Base-by-base conservation (phyloP, 2,329 filamentous ascomycete genomes). In the Tolypocladium nubicola region DNA sequence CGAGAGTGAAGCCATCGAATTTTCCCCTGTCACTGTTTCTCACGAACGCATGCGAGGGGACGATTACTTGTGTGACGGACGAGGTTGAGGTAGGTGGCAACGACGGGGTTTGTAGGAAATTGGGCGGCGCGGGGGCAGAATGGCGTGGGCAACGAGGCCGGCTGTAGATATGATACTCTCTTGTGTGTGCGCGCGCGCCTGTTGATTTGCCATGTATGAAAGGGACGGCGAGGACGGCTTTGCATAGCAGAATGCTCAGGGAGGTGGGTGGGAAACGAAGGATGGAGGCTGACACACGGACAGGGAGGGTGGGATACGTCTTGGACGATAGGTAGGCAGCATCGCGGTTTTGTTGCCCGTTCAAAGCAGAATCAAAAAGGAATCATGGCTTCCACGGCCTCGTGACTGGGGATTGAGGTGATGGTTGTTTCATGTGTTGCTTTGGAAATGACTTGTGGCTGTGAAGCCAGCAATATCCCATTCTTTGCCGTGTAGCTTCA, bases 171-270 rank as follows among this genome's bases (percentile, higher is more conserved):
- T 23, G 54, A 23, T 55, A 39, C 16, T 45, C 26, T 19, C 16
- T 23, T 26, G 21, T 21, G 33, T 35, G 47, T 52, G 47, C 26
- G 16, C 26, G 19, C 37, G 33, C 47, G 26, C 30, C 47, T 33
- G 47, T 57, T 16, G 30, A 38, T 39, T 49, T 54, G 14, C 49
- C 30, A 49, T 57, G 56, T 57, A 43, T 49, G 43, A 57, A 38
- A 8, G n/a, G 23, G 38, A 30, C 38, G 39, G n/a, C 10, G 35
- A 14, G 39, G 19, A 19, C 8, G 21, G 39, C 47, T 50, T 54
- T 57, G 56, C 56, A 57, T 50, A 60, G 49, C 54, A 53, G 47
- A 50, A 52, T 14, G 47, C 30, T 52, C 47, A 26, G 2, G 10
- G 45, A 7, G 26, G 14, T 8, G 10, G 26, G 19, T 11, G 26